Base-by-base conservation (phyloP, 78 protist species). In the Anaeramoeba ignava region DNA sequence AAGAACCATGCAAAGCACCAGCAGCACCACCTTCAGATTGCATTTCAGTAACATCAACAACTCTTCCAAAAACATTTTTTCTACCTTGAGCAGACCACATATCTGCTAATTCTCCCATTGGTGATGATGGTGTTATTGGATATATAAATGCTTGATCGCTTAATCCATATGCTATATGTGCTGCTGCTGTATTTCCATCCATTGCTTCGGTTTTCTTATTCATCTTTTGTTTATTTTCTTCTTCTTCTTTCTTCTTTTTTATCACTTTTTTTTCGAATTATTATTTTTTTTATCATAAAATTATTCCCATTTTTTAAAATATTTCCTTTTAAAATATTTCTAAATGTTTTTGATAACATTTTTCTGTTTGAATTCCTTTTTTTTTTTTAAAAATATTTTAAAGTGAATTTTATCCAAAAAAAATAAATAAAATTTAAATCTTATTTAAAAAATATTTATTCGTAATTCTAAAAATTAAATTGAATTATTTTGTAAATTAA, bases 1-100 rank as follows among this genome's bases (percentile, higher is more conserved):
- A 38, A 3, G 87, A 37, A 1, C 94, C 94, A 80, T 89, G 94
- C 27, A 91, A 33, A 0, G 94, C 92, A 36, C 92, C 92, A 3
- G 93, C 90, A 0, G 91, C 93, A 33, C 92, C 92, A 33, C 37
- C 83, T 38, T 91, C 94, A 1, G 90, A 83, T 83, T 91, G 91
- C 92, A 91, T 89, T 39, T 83, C 42, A 3, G 83, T 33, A 34
- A 89, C 87, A 0, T 41, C 33, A n/a, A 42, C 38, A 0, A 68
- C 41, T 41, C 82, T 86, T 8, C 82, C 91, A 40, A 91, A 91
- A 73, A 87, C 31, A 83, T 91, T 91, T 78, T 87, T 84, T 23
- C 42, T 1, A 38, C 84, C 85, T 79, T 37, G 38, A 54, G 86
- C 39, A 0, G 89, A 1, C 90, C 91, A 88, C 41, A 0, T 42